phyloP scores from a whole-genome alignment of 768 basidiomycete species.

The Hypholoma sublateritium region DNA sequence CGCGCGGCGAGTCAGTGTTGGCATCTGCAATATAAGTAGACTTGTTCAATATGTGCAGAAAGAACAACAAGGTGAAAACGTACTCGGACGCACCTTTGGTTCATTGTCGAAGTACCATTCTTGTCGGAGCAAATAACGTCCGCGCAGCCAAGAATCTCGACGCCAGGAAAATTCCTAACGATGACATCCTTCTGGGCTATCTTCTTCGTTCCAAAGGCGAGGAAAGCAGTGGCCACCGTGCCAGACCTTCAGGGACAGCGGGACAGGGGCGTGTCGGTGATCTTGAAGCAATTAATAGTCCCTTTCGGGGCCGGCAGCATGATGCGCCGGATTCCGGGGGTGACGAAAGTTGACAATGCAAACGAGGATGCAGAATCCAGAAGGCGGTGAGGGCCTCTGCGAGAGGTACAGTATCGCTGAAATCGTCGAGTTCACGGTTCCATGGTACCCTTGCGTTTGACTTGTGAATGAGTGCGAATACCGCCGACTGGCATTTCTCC shows the following conservation, averaged over 20 bases:
- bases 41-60: not conserved
- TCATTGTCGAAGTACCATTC: slow-evolving; percentile 94
- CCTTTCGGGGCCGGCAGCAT: slow-evolving; percentile 88
- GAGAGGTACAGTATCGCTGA: slow-evolving; percentile 94
- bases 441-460: slow-evolving; percentile 95
- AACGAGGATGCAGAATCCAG: slow-evolving; percentile 92
- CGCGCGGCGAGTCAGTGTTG: slow-evolving; percentile 46
- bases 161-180: slow-evolving; percentile 92
- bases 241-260: slow-evolving; percentile 97
- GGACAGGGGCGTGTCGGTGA: slow-evolving; percentile 97
- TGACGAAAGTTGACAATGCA: slow-evolving; percentile 97
- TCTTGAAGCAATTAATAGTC: slow-evolving; percentile 98
- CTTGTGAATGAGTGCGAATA: slow-evolving; percentile 96
- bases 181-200: slow-evolving; percentile 99
- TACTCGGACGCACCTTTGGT: slow-evolving; percentile 94
- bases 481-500: slow-evolving; percentile 88
- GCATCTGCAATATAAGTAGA: slow-evolving; percentile 57
- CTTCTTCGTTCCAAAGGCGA: slow-evolving; percentile 96
- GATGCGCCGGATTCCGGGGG: slow-evolving; percentile 94
- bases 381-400: slow-evolving; percentile 98
- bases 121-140: slow-evolving; percentile 99
- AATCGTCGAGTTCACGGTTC: slow-evolving; percentile 97
- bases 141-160: slow-evolving; percentile 96
- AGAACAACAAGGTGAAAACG: slow-evolving; percentile 13
- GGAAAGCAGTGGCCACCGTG: slow-evolving; percentile 95